Percentiles rank a stretch among this genome's conserved stretches.
Evolutionary conservation across 1,284 basidiomycete genomes (phyloP).

Genomic region (Puccinia triticina): DNA sequence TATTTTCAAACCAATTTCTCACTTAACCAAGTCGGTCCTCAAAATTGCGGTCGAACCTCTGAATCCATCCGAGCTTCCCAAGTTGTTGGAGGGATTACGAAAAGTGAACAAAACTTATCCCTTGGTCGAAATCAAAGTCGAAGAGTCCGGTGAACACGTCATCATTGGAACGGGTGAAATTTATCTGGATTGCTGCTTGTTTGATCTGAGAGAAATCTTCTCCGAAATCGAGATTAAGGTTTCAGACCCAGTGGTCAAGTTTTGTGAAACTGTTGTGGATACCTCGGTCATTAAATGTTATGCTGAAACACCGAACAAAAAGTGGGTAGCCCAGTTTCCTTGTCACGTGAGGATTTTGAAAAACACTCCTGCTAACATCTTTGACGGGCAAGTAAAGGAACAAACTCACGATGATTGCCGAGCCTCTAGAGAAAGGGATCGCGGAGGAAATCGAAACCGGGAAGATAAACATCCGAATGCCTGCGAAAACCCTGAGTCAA

Average conservation of each 20-base stretch:
- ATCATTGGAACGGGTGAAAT: conserved; percentile 95
- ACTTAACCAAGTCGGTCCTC: conserved; percentile 95
- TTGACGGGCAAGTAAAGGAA: conserved; percentile 67
- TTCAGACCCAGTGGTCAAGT: conserved; percentile 96
- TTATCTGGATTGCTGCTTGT: conserved; percentile 94
- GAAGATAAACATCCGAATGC: conserved; percentile 87
- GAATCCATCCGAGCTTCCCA: conserved; percentile 93
- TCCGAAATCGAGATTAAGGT: conserved; percentile 99
- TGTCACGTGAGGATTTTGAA: conserved; percentile 49
- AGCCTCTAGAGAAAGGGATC: conserved; percentile 88
- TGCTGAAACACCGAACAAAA: conserved; percentile 98
- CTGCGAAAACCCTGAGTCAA: conserved; percentile 85
- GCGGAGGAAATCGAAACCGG: conserved; percentile 92
- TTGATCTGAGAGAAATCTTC: conserved; percentile 88
- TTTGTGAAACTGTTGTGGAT: conserved; percentile 97
- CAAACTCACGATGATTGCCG: conserved; percentile 95
- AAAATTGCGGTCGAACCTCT: conserved; percentile 99
- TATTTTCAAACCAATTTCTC: conserved; percentile 92
- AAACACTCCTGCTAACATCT: neutral
- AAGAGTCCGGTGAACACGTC: conserved; percentile 97
- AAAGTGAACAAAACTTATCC: conserved; percentile 99
- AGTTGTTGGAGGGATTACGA: conserved; percentile 94
- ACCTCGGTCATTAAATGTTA: conserved; percentile 98
- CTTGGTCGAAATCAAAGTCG: conserved; percentile 88
- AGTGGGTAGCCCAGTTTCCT: conserved; percentile 66